Evolutionary conservation across 257 asterid species (phyloP).

Genomic region (Salvia splendens): DNA sequence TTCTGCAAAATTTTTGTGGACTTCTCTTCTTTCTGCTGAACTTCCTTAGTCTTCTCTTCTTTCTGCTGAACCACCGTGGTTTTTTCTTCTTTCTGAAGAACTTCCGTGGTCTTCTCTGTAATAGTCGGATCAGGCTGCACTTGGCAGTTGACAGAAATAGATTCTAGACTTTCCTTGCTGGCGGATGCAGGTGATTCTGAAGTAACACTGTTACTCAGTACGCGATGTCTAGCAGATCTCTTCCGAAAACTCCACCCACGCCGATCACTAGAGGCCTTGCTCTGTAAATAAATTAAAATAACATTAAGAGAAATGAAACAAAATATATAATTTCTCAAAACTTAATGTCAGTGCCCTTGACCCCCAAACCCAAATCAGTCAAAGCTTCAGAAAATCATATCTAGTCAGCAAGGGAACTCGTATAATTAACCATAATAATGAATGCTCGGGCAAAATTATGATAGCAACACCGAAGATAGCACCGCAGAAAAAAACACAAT

Average conservation of each 20-base stretch:
- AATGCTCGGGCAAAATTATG: background rate
- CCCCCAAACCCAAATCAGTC: background rate
- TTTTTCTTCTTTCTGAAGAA: conserved; percentile 55
- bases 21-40: conserved; percentile 30
- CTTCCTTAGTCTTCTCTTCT: conserved; percentile 25
- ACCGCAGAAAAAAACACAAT: background rate
- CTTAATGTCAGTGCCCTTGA: conserved; percentile 17
- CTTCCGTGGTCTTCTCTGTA: conserved; percentile 48
- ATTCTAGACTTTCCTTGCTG: conserved; percentile 55
- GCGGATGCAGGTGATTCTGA: conserved; percentile 62
- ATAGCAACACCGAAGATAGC: background rate
- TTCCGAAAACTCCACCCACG: conserved; percentile 93
- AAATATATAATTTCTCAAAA: conserved; percentile 7
- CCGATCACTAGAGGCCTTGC: conserved; percentile 69
- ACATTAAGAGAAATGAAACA: background rate
- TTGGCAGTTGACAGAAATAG: conserved; percentile 46
- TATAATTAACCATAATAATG: background rate
- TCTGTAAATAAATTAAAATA: conserved; percentile 46
- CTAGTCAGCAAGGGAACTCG: conserved; percentile 16
- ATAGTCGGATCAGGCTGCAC: conserved; percentile 46
- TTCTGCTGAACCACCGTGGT: background rate
- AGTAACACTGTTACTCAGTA: conserved; percentile 61
- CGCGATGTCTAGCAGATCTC: conserved; percentile 79
- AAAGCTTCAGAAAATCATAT: conserved; percentile 22
- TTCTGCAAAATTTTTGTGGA: background rate